phyloP scores from a whole-genome alignment of 768 basidiomycete species.

The Mycena metata region DNA sequence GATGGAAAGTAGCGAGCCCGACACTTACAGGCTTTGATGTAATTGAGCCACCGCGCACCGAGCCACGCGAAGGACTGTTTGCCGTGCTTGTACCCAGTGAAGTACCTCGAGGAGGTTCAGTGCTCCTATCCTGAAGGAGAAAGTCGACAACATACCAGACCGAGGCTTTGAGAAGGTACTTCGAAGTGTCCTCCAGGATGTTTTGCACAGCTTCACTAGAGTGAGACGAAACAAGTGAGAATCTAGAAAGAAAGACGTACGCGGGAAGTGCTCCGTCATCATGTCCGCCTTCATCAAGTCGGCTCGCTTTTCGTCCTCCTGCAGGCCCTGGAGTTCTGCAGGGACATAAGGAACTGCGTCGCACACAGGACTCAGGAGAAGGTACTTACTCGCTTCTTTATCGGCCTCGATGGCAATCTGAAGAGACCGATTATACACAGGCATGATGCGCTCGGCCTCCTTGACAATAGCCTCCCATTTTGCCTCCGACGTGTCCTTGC shows the following conservation, averaged over 20 bases:
- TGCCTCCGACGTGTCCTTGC: constrained; percentile 1
- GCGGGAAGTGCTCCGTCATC: constrained; percentile 30
- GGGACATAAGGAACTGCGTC: background rate
- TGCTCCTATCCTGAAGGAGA: background rate
- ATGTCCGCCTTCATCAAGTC: constrained; percentile 21
- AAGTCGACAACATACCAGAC: constrained; percentile 26
- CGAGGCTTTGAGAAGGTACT: constrained; percentile 34
- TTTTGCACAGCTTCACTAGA: constrained; percentile 11
- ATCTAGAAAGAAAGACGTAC: constrained; percentile 10
- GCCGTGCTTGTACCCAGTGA: constrained; percentile 29
- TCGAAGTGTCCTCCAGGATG: constrained; percentile 12
- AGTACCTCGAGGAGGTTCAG: constrained; percentile 30
- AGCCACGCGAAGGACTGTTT: constrained; percentile 40
- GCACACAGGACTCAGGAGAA: background rate
- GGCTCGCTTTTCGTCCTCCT: constrained; percentile 28
- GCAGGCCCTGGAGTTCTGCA: constrained; percentile 22
- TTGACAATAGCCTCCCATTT: constrained; percentile 4
- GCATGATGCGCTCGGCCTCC: constrained; percentile 26
- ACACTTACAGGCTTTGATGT: constrained; percentile 31
- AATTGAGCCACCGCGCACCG: constrained; percentile 36
- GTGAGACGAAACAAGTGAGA: background rate
- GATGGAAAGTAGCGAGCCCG: background rate
- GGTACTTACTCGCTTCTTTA: constrained; percentile 33
- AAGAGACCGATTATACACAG: constrained; percentile 18
- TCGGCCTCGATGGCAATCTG: constrained; percentile 31